Evolutionary conservation across 1,139 yeast species (phyloP), one percentile per base, ranked within the genome.

Genomic region (Geotrichum restrictum): DNA sequence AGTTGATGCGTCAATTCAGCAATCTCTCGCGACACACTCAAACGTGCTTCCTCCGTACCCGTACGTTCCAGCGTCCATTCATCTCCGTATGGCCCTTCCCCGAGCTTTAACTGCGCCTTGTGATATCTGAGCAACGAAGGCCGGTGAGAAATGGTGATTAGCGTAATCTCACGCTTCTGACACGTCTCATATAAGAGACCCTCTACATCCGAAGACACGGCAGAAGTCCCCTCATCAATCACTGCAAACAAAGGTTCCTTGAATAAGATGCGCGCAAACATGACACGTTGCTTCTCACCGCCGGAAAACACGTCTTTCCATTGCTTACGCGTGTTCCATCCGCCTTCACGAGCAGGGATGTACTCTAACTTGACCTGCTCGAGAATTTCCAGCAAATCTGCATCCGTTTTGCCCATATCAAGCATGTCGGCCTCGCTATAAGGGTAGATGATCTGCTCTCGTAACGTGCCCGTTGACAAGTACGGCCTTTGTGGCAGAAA

Each of bases 271-370:
- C 97, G 76, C 0, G 97, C 97, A 74, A 91, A 86, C 70, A 89
- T 83, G 66, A 89, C 79, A 64, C 96, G 80, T 73, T 91, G 98
- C 71, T 88, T 85, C 67, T 91, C 98, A 52, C 98, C 98, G 16
- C 98, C 98, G 69, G 95, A 85, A 61, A 91, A 78, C 16, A 91
- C 88, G 66, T 86, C 95, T 64, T 84, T 84, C 98, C 98, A 91
- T 61, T 84, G 89, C 59, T 85, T 84, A 52, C 71, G 72, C 36
- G 79, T 80, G 55, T 80, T 80, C 73, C 80, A 79, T 14, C 76
- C 75, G 6, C 86, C 85, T 64, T 81, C 85, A 57, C 85, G 75
- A 49, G 74, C 72, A 50, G 88, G 76, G 48, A 91, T 74, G 66
- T 91, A 88, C 48, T 86, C 96, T 56, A 91, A 74, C 60, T 84